Evolutionary conservation across 495 filamentous ascomycete genomes (phyloP).

Genomic region (Neurospora hispaniola): DNA sequence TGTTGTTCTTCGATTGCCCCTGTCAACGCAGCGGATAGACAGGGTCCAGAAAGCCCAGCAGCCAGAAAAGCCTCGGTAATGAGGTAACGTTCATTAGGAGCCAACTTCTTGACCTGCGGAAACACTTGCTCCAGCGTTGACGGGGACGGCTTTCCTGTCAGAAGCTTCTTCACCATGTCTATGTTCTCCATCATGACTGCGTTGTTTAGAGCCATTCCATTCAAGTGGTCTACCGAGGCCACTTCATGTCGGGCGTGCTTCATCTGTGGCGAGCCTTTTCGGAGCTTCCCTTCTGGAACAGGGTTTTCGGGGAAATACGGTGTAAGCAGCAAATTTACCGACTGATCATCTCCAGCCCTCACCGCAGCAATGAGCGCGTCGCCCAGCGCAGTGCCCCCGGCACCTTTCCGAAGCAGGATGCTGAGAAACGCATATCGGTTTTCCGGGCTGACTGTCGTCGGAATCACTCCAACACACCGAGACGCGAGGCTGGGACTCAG

Average conservation of each 20-base stretch:
- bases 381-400: conserved; percentile 24
- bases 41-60: conserved; percentile 24
- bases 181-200: conserved; percentile 27
- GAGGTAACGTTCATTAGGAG: conserved; percentile 24
- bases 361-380: conserved; percentile 33
- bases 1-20: conserved; percentile 32
- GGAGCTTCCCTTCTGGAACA: conserved; percentile 8
- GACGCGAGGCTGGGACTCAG: conserved; percentile 31
- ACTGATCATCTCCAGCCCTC: conserved; percentile 26
- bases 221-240: conserved; percentile 35
- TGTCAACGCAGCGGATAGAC: conserved; percentile 29
- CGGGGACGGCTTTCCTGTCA: conserved; percentile 26
- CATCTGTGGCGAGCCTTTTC: conserved; percentile 17
- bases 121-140: conserved; percentile 31
- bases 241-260: conserved; percentile 28
- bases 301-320: conserved; percentile 23
- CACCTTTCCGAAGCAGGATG: conserved; percentile 32
- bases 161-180: conserved; percentile 28
- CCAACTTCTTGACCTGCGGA: conserved; percentile 22
- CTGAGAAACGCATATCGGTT: conserved; percentile 29
- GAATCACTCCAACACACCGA: conserved; percentile 30
- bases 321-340: conserved; percentile 30
- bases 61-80: conserved; percentile 31
- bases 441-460: conserved; percentile 30
- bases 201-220: conserved; percentile 30